Percentiles rank a stretch among this genome's conserved stretches.
These are phyloP conservation scores for Paracorniculantispora psalliotae DNA, from an alignment of 2,329 filamentous ascomycete species.

Conservation along the genomic window DNA sequence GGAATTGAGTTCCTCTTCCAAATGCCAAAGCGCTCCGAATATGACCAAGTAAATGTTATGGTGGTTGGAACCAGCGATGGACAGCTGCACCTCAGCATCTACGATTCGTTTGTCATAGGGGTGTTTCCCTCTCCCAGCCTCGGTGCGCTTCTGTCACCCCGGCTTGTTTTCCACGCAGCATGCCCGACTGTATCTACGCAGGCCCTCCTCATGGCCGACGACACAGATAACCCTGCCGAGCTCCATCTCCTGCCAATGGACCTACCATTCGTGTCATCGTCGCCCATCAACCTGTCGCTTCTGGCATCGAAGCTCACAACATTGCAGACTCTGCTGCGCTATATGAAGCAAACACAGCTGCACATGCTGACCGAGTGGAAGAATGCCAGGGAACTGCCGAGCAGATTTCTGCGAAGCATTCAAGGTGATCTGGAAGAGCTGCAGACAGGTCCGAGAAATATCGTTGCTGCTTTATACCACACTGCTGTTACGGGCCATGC, in stretches of 20 bases:
- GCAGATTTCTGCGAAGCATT: slow-evolving; percentile 71
- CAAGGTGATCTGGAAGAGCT: slow-evolving; percentile 65
- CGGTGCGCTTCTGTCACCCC: slow-evolving; percentile 20
- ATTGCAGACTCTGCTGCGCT: slow-evolving; percentile 79
- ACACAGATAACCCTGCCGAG: slow-evolving; percentile 27
- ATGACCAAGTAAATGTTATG: slow-evolving; percentile 74
- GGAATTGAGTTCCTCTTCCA: slow-evolving; percentile 68
- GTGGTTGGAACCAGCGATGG: slow-evolving; percentile 68
- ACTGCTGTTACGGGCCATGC: slow-evolving; percentile 80
- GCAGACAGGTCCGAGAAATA: slow-evolving; percentile 51
- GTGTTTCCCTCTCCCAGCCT: slow-evolving; percentile 49
- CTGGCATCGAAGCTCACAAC: slow-evolving; percentile 83
- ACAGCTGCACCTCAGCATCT: slow-evolving; percentile 71
- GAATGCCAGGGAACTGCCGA: slow-evolving; percentile 72
- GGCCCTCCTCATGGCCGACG: slow-evolving; percentile 55
- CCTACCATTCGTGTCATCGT: slow-evolving; percentile 73
- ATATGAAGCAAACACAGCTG: slow-evolving; percentile 73
- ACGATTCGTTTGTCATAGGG: slow-evolving; percentile 79
- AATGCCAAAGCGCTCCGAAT: slow-evolving; percentile 56
- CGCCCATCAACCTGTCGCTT: slow-evolving; percentile 75
- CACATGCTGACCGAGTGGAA: slow-evolving; percentile 82
- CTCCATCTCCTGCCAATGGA: slow-evolving; percentile 68
- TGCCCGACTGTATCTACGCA: slow-evolving; percentile 74
- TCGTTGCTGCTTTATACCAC: slow-evolving; percentile 77
- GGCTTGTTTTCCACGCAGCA: slow-evolving; percentile 58